phyloP scores from a whole-genome alignment of 1,284 basidiomycete species.

The Fomitopsis palustris region DNA sequence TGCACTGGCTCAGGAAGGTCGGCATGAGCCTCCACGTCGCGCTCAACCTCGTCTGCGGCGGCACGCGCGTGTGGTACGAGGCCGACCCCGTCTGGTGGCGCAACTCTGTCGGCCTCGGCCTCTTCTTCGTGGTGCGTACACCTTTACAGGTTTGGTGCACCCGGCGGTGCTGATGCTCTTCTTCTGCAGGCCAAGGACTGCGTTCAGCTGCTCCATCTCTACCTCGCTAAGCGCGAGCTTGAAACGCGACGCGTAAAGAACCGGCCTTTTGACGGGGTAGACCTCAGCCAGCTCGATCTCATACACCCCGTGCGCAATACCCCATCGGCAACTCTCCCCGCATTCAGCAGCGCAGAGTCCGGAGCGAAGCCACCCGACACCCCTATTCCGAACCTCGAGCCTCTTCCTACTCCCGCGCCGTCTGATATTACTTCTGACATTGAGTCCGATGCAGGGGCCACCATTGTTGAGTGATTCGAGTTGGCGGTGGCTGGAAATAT shows the following conservation, averaged over 20 bases:
- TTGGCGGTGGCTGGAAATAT: not conserved
- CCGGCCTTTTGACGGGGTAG: conserved; percentile 67
- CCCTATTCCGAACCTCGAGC: too few species aligned
- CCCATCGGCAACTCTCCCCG: too few species aligned
- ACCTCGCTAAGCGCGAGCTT: conserved; percentile 65
- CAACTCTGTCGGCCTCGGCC: conserved; percentile 63
- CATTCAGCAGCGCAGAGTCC: not conserved
- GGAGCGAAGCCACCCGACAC: not conserved
- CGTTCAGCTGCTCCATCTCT: conserved; percentile 60
- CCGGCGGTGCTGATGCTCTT: not conserved
- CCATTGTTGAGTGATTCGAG: too few species aligned
- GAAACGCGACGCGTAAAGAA: conserved; percentile 63
- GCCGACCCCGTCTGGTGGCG: conserved; percentile 80
- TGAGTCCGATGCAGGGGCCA: too few species aligned
- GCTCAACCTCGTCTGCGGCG: conserved; percentile 47
- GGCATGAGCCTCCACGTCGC: conserved; percentile 33
- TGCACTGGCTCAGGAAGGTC: conserved; percentile 15
- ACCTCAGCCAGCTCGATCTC: conserved; percentile 61
- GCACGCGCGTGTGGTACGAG: conserved; percentile 56
- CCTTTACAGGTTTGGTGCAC: not conserved
- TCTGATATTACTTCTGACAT: too few species aligned
- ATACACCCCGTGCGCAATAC: conserved; percentile 29
- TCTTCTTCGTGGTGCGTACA: conserved; percentile 59
- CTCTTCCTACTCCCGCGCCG: too few species aligned
- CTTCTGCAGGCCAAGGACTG: conserved; percentile 60